Base-by-base conservation (phyloP, 805 yeast species). In the Lipomyces spencermartinsiae region DNA sequence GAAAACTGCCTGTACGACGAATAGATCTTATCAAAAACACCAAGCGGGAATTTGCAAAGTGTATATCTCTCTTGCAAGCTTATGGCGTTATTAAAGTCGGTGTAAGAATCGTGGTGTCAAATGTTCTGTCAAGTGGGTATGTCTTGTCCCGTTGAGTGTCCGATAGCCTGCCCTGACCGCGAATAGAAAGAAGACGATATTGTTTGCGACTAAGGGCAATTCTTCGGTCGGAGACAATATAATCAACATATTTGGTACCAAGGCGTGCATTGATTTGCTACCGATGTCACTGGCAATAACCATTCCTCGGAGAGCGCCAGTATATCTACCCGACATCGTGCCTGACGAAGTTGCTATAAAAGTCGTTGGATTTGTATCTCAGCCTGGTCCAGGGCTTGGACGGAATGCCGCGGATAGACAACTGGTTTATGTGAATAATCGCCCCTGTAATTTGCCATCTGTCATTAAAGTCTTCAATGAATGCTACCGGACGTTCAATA, bases 301-400 rank as follows among this genome's bases (percentile, higher is more conserved):
- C 2, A 58, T 66, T 46, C 34, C 53, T 6, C 59, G 62, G n/a
- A 51, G 58, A 57, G 35, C 35, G 51, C 39, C 68, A 57, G 65
- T 71, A 34, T 55, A 62, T 19, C 69, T 72, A 7, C 22, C 46
- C 16, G 33, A 19, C 35, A 10, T 25, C 68, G 58, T 9, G 73
- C 74, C 46, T 68, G 62, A 16, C 59, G 63, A 35, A 60, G 51
- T 12, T 67, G 68, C 37, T 73, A 74, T 29, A 79, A 79, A 74
- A 7, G 73, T 89, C 0, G 71, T 70, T 3, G 99, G 99, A 0
- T 83, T 78, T 68, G 82, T 94, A 0, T 93, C 98, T 0, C 86
- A 87, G 73, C 87, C 88, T 54, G 88, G 95, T 0, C 89, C 90
- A 77, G 97, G 97, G 0, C 83, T 87, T 76, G 94, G 95, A 0